Evolutionary conservation across 352 stramenopile species (phyloP).

Genomic region (Phytophthora vignae): DNA sequence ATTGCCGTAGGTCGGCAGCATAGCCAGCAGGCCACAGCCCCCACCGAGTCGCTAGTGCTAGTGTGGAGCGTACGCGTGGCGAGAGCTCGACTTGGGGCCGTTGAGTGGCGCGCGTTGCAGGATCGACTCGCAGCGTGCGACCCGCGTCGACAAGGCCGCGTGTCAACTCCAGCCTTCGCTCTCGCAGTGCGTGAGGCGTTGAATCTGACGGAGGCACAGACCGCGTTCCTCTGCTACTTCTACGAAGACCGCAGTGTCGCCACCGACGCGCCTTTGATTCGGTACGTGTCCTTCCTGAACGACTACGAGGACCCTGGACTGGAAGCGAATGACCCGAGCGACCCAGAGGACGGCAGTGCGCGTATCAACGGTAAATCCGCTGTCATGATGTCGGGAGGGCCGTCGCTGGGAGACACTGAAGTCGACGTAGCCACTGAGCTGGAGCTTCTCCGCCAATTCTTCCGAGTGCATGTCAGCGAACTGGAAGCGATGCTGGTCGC

Average conservation of each 20-base stretch:
- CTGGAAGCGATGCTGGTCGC: slow-evolving; percentile 51
- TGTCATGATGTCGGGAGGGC: slow-evolving; percentile 6
- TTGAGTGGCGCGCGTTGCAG: slow-evolving; percentile 59
- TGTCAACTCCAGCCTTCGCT: slow-evolving; percentile 56
- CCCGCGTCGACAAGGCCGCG: slow-evolving; percentile 55
- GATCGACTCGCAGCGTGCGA: slow-evolving; percentile 63
- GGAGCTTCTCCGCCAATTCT: slow-evolving; percentile 54
- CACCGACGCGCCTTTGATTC: slow-evolving; percentile 66
- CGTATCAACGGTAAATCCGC: slow-evolving; percentile 5
- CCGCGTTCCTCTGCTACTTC: slow-evolving; percentile 78
- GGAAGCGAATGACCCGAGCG: slow-evolving; percentile 35
- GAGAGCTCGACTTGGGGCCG: slow-evolving; percentile 47
- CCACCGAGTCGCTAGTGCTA: slow-evolving; percentile 76
- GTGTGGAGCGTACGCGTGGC: slow-evolving; percentile 75
- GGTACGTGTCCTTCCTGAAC: slow-evolving; percentile 75
- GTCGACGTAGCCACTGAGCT: slow-evolving; percentile 40
- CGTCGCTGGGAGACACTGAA: slow-evolving; percentile 26
- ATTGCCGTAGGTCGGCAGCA: slow-evolving; percentile 44
- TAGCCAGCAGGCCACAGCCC: slow-evolving; percentile 57
- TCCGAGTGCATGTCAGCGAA: slow-evolving; percentile 45
- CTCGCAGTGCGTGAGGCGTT: slow-evolving; percentile 54
- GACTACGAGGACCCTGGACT: slow-evolving; percentile 78
- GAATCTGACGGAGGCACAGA: slow-evolving; percentile 66
- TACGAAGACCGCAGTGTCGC: slow-evolving; percentile 78
- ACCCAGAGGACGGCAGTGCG: slow-evolving; percentile 7